Conservation (phyloP, 2,329 filamentous ascomycete species). For the Colletotrichum camelliae region DNA sequence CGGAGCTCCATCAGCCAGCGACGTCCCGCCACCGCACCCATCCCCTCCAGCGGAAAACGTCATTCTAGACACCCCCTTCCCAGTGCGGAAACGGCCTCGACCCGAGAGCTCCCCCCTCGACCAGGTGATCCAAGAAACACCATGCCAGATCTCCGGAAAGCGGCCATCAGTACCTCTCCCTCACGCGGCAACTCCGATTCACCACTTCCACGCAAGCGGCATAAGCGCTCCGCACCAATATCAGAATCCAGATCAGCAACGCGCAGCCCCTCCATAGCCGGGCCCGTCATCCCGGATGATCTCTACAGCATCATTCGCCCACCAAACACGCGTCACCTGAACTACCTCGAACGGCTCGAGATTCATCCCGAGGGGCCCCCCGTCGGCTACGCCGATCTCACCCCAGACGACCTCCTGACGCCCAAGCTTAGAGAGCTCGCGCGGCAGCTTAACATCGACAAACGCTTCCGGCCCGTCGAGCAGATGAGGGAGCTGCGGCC, state of each 20-base stretch:
- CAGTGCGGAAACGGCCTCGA: not conserved
- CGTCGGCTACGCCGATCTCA: slow-evolving; percentile 48
- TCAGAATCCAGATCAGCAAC: slow-evolving; percentile 26
- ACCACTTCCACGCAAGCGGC: slow-evolving; percentile 29
- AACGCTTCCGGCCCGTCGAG: slow-evolving; percentile 56
- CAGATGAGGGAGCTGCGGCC: slow-evolving; percentile 48
- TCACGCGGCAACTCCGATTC: slow-evolving; percentile 38
- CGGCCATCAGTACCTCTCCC: not conserved
- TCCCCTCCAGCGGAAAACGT: slow-evolving; percentile 20
- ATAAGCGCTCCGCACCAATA: slow-evolving; percentile 13
- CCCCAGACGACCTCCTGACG: slow-evolving; percentile 59
- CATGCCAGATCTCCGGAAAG: slow-evolving; percentile 1
- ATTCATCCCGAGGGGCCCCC: slow-evolving; percentile 62
- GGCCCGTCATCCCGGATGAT: not conserved
- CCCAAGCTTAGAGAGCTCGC: slow-evolving; percentile 57
- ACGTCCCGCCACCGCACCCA: not conserved
- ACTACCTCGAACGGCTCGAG: slow-evolving; percentile 39
- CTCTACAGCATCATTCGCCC: slow-evolving; percentile 25
- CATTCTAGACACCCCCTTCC: slow-evolving; percentile 3
- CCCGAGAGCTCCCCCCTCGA: not conserved
- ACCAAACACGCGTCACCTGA: slow-evolving; percentile 26
- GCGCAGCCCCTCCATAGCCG: slow-evolving; percentile 39
- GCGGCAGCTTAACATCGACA: slow-evolving; percentile 53
- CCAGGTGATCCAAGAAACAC: slow-evolving; percentile 13
- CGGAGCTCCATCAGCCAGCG: slow-evolving; percentile 25